A percentile compares a stretch with the other conserved stretches of the same genome.
phyloP scores from a whole-genome alignment of 202 grass and related monocot genomes.

The Dendrocalamus latiflorus region DNA sequence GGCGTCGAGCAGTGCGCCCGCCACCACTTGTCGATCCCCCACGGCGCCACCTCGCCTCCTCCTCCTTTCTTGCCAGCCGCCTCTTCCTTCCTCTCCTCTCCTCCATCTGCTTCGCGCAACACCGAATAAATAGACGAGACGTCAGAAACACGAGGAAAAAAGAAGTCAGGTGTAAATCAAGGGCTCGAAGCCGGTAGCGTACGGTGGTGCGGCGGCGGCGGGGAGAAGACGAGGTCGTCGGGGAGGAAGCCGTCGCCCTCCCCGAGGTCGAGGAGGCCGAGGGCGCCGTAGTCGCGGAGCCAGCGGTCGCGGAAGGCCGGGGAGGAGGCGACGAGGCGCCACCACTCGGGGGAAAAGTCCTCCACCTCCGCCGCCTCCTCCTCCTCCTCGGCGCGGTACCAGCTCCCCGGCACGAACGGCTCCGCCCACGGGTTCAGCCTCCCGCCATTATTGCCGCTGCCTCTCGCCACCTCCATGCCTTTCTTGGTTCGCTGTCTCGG shows the following conservation, averaged over 20 bases:
- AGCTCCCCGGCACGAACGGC: slow-evolving; percentile 43
- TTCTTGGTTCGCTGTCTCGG: background rate
- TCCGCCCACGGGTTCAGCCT: slow-evolving; percentile 51
- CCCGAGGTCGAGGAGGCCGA: slow-evolving; percentile 34
- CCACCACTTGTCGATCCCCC: slow-evolving; percentile 58
- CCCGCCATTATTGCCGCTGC: background rate
- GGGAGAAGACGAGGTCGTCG: slow-evolving; percentile 16
- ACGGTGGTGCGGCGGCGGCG: slow-evolving; percentile 11
- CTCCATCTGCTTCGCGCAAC: background rate
- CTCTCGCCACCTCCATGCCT: slow-evolving; percentile 29
- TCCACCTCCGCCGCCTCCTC: slow-evolving; percentile 37
- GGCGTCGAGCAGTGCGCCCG: slow-evolving; percentile 19
- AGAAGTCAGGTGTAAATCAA: too few relatives aligned
- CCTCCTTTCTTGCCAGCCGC: background rate
- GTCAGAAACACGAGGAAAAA: too few relatives aligned
- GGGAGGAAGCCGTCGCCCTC: background rate
- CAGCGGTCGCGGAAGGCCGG: slow-evolving; percentile 48
- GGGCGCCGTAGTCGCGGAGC: slow-evolving; percentile 38
- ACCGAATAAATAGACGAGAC: too few relatives aligned
- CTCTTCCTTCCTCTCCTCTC: background rate
- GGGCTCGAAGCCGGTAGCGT: too few relatives aligned
- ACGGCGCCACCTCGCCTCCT: slow-evolving; percentile 27
- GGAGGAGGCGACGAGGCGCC: slow-evolving; percentile 38
- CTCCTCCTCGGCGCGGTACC: slow-evolving; percentile 5
- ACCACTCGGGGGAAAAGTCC: slow-evolving; percentile 53